Percentiles rank a stretch among this genome's conserved stretches.
Evolutionary conservation across 805 yeast genomes (phyloP).

Genomic region (Kazachstania bromeliacearum): DNA sequence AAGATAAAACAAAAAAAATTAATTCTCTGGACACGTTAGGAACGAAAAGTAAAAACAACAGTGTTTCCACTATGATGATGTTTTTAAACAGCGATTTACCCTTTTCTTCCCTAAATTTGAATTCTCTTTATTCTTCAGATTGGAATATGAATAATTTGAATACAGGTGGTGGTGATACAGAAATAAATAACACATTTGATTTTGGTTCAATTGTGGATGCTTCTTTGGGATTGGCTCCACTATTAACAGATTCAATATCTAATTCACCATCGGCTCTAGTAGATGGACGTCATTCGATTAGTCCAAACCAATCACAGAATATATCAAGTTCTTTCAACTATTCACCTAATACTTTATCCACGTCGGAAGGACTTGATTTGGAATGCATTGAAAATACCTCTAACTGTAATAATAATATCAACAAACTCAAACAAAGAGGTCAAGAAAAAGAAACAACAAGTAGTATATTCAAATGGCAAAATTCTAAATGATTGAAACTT

Average conservation of each 20-base stretch:
- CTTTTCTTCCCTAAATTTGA: slow-evolving; percentile 6
- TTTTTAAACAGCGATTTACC: slow-evolving; percentile 9
- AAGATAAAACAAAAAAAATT: no score
- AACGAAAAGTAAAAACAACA: slow-evolving; percentile 2
- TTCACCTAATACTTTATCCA: no score
- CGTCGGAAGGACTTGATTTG: no score
- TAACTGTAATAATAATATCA: no score
- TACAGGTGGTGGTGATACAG: not conserved
- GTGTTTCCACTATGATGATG: slow-evolving; percentile 9
- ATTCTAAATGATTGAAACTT: no score
- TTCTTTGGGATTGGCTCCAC: slow-evolving; percentile 64
- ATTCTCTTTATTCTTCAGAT: not conserved
- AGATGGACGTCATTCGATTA: not conserved
- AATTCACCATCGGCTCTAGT: not conserved
- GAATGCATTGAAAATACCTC: no score
- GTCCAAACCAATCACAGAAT: no score
- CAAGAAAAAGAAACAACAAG: no score
- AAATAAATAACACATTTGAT: slow-evolving; percentile 12
- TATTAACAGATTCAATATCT: slow-evolving; percentile 27
- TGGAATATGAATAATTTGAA: not conserved
- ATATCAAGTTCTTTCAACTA: no score
- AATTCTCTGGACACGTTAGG: no score
- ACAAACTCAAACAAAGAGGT: no score
- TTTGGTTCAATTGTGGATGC: slow-evolving; percentile 74
- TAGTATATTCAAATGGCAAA: no score